Evolutionary conservation across 1,284 basidiomycete species (phyloP), one percentile per base, ranked within the genome.

Genomic region (Fistulina hepatica): DNA sequence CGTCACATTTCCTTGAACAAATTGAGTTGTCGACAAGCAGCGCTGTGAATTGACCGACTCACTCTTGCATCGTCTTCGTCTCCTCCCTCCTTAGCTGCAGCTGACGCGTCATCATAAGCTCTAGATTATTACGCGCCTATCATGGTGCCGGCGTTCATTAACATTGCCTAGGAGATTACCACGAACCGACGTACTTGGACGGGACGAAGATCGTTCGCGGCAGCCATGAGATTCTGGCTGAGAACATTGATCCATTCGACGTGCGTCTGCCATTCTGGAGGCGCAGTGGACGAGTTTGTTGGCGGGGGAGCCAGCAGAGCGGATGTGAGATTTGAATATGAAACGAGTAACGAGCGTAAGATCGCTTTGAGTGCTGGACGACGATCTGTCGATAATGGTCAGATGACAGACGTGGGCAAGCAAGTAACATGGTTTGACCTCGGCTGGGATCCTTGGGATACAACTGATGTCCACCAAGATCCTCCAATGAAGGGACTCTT

Each of bases 221-320:
- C 79, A 6, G 80, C 81, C 78, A 85, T 82, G 27, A 85, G 61
- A 53, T 86, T 85, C 53, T 81, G 80, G n/a, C 72, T 71, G 39
- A 85, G 67, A 2, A 80, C 61, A 12, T 66, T 73, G 34, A 84
- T 77, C 82, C 82, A 86, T 51, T 82, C 78, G 4, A 80, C 63
- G 36, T 78, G 70, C 36, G 69, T 60, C 41, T 73, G 68, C 82
- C 81, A 85, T 44, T 81, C 79, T 11, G 80, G 76, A 23, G 65
- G 61, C 15, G 56, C 57, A n/a, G 58, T 55, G 8, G 67, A 56
- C 7, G 61, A 54, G 3, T 69, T 64, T 13, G 15, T 13, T 8
- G 74, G 75, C 5, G 79, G 78, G 3, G 81, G 76, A 2, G 63
- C 60, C 24, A 82, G 67, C 15, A 82, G 59, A 19, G 80, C 67